Evolutionary conservation across 768 basidiomycete genomes (phyloP), one percentile per base, ranked within the genome.

Genomic region (Leucogyrophana mollusca): DNA sequence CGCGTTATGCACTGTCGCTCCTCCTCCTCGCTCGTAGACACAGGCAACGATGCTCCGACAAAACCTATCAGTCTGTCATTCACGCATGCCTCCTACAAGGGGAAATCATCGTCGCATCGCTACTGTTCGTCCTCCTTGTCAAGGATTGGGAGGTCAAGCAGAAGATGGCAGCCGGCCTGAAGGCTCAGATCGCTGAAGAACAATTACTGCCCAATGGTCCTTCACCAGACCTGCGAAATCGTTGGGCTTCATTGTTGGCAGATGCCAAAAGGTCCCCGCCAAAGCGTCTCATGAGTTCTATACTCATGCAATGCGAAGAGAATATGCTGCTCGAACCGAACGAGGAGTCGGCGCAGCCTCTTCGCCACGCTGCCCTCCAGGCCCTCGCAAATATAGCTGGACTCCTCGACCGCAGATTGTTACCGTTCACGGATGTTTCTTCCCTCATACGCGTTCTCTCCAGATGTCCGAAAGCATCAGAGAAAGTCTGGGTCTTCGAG

Each of bases 91-190:
- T 92, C 16, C 60, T 89, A 32, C 87, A 91, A 40, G 87, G 87
- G 20, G 90, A 92, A 58, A 81, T 92, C 40, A 74, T 91, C 33
- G 72, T 87, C n/a, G 88, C 79, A 0, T 83, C 85, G 1, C 65
- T 90, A 21, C 66, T 90, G 4, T 87, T 90, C 46, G 84, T 76
- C 1, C 64, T 80, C 34, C 57, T 87, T 16, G 64, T 87, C 34
- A 79, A 83, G 52, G 83, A 88, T 23, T 85, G 76, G 70, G 78
- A 86, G 56, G 46, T 64, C 9, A 67, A 67, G 20, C 63, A 59
- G 44, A 60, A 59, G 40, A 50, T 57, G 30, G 60, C 62, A 30
- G 56, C 57, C 22, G 57, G 62, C 32, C 52, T 64, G 36, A 54
- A 55, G 48, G 43, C 54, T 46, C 54, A 18, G 46, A 47, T 55